Evolutionary conservation across 202 grass and related monocot genomes (phyloP).

Genomic region (Cymbopogon flexuosus): DNA sequence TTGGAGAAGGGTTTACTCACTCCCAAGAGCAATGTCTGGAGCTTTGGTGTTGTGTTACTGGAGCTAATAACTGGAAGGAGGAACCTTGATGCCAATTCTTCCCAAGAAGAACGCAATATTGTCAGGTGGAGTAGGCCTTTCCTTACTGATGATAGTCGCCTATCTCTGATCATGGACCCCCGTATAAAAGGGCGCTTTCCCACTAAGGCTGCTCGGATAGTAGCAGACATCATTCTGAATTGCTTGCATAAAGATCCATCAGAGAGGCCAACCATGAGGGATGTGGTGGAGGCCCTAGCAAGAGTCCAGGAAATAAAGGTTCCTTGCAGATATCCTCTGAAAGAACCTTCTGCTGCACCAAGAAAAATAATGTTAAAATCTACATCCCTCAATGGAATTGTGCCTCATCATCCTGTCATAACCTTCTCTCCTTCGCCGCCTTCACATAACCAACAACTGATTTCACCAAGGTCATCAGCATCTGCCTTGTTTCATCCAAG

Average conservation of each 20-base stretch:
- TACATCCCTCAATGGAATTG: conserved; percentile 70
- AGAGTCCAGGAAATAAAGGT: conserved; percentile 80
- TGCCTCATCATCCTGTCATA: conserved; percentile 37
- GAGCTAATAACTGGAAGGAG: conserved; percentile 87
- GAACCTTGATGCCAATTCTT: conserved; percentile 57
- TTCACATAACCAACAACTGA: conserved; percentile 14
- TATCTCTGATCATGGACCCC: conserved; percentile 90
- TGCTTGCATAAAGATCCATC: conserved; percentile 74
- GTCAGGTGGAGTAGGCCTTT: conserved; percentile 87
- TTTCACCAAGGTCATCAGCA: conserved; percentile 50
- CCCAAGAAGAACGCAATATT: conserved; percentile 79
- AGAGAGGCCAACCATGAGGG: conserved; percentile 86
- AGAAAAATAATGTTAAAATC: conserved; percentile 88
- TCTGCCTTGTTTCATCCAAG: conserved; percentile 51
- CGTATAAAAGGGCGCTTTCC: conserved; percentile 86
- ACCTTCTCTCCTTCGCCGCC: conserved; percentile 56
- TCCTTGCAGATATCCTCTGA: conserved; percentile 62
- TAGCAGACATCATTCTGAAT: conserved; percentile 71
- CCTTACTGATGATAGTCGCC: conserved; percentile 74
- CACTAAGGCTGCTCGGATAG: conserved; percentile 70
- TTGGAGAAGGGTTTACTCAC: conserved; percentile 89
- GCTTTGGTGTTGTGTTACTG: conserved; percentile 81
- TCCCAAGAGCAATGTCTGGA: conserved; percentile 95
- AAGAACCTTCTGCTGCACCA: conserved; percentile 59
- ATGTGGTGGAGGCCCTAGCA: conserved; percentile 54